phyloP scores from a whole-genome alignment of 164 flowering plant species.

The Kingdonia uniflora region DNA sequence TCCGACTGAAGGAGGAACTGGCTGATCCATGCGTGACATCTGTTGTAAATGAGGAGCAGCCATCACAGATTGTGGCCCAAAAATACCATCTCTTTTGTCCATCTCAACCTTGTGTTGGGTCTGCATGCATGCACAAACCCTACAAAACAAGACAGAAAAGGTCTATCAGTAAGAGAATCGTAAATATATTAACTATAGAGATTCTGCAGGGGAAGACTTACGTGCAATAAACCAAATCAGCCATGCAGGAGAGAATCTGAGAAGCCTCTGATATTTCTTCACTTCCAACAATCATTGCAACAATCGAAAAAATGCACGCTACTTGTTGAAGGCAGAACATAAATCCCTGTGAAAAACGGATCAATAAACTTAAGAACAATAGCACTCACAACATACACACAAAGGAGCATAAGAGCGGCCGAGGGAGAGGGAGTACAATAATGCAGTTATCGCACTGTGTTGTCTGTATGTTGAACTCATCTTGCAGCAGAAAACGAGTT shows the following conservation, averaged over 20 bases:
- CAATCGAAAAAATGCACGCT: constrained; percentile 48
- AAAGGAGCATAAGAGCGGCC: no score
- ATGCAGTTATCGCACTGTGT: constrained; percentile 75
- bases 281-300: constrained; percentile 40
- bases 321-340: constrained; percentile 70
- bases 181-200: neutral
- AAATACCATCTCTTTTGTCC: constrained; percentile 54
- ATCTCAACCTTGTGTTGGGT: constrained; percentile 64
- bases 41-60: constrained; percentile 46
- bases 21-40: constrained; percentile 58
- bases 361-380: neutral
- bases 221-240: constrained; percentile 48
- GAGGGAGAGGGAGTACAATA: constrained; percentile 43
- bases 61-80: constrained; percentile 37
- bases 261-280: constrained; percentile 38
- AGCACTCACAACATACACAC: neutral
- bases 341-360: constrained; percentile 33
- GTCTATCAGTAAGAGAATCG: neutral
- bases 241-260: constrained; percentile 31
- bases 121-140: constrained; percentile 76
- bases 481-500: constrained; percentile 71
- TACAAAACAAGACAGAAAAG: constrained; percentile 12
- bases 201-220: constrained; percentile 18
- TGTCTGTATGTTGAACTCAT: constrained; percentile 73
- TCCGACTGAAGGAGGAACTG: constrained; percentile 33